Evolutionary conservation across 257 asterid species (phyloP).

Genomic region (Nicotiana paniculata): DNA sequence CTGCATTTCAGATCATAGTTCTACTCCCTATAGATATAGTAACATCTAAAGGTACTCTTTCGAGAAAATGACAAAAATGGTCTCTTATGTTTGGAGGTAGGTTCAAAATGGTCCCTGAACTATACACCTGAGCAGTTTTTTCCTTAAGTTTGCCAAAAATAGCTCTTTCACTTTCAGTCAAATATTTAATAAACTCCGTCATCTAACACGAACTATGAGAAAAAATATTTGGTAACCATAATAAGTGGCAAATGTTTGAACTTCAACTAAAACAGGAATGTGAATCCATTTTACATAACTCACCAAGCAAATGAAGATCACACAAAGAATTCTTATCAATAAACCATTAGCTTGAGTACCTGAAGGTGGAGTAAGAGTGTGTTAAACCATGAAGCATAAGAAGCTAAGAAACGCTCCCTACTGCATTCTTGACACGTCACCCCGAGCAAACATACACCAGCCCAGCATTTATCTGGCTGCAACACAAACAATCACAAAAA

Average conservation of each 20-base stretch:
- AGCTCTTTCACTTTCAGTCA: too few relatives aligned
- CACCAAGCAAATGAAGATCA: not conserved
- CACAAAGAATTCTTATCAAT: not conserved
- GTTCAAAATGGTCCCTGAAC: too few relatives aligned
- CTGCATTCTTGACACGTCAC: conserved; percentile 82
- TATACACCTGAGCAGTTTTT: too few relatives aligned
- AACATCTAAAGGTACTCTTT: not conserved
- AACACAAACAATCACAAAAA: conserved; percentile 13
- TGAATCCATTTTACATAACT: not conserved
- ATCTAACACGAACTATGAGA: too few relatives aligned
- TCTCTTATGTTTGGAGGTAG: too few relatives aligned
- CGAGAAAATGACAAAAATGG: not conserved
- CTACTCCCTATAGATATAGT: not conserved
- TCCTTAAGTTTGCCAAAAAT: too few relatives aligned
- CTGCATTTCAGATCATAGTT: not conserved
- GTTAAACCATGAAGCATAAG: conserved; percentile 61
- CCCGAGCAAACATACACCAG: conserved; percentile 88
- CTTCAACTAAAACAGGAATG: not conserved
- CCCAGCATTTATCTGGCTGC: conserved; percentile 89
- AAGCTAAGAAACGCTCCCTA: conserved; percentile 66
- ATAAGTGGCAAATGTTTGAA: not conserved
- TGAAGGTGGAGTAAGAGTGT: conserved; percentile 57
- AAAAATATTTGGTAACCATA: not conserved
- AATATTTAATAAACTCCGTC: too few relatives aligned
- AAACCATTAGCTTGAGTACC: conserved; percentile 32